Conservation (phyloP, 2,329 filamentous ascomycete genomes). For the Hysterium pulicare region DNA sequence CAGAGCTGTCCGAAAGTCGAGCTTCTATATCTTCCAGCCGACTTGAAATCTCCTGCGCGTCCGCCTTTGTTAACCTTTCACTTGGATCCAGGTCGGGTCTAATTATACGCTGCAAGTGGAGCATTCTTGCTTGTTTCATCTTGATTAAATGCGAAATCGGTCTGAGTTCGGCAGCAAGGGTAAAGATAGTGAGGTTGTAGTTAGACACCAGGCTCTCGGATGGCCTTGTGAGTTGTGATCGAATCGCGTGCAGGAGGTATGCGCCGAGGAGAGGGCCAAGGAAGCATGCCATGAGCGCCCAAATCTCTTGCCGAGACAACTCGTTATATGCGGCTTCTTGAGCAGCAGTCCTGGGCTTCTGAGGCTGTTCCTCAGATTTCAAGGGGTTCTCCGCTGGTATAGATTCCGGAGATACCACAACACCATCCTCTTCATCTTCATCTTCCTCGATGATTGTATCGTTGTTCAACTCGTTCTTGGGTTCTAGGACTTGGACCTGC, state of each 20-base stretch:
- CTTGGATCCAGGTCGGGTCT: conserved; percentile 21
- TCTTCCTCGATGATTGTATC: conserved; percentile 24
- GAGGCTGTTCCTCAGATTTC: conserved; percentile 2
- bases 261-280: conserved; percentile 74
- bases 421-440: conserved; percentile 12
- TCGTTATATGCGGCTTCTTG: conserved; percentile 53
- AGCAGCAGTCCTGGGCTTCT: conserved; percentile 10
- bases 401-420: conserved; percentile 7
- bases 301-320: conserved; percentile 69
- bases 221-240: conserved; percentile 74
- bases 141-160: conserved; percentile 79
- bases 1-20: conserved; percentile 46
- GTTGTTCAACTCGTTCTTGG: conserved; percentile 15
- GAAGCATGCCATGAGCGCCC: conserved; percentile 76
- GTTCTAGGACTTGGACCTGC: conserved; percentile 22
- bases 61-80: conserved; percentile 13
- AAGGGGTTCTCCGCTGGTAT: conserved; percentile 9
- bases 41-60: conserved; percentile 47
- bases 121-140: conserved; percentile 72
- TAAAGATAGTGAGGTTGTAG: conserved; percentile 88
- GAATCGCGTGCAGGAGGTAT: conserved; percentile 77
- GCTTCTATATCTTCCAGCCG: conserved; percentile 70
- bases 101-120: conserved; percentile 76
- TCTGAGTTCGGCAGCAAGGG: conserved; percentile 80
- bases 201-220: conserved; percentile 87